These are phyloP conservation scores for Penicillium chermesinum DNA, from an alignment of 495 filamentous ascomycete genomes.

Conservation along the genomic window DNA sequence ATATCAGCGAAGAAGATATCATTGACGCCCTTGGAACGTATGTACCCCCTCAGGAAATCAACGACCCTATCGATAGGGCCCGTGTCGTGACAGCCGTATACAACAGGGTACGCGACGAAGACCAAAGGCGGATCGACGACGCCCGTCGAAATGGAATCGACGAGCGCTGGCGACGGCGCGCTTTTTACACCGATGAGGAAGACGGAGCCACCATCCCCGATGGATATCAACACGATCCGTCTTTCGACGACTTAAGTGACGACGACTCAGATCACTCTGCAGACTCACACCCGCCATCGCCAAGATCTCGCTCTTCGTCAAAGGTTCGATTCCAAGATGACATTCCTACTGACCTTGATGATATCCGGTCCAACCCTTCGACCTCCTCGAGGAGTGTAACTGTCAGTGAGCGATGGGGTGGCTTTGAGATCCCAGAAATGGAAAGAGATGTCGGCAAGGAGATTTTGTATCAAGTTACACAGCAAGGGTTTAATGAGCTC, in stretches of 20 bases:
- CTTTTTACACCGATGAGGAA: conserved; percentile 78
- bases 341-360: conserved; percentile 59
- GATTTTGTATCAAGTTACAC: conserved; percentile 81
- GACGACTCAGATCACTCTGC: conserved; percentile 33
- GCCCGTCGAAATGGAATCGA: conserved; percentile 51
- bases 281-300: conserved; percentile 48
- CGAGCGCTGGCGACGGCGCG: conserved; percentile 66
- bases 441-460: conserved; percentile 83
- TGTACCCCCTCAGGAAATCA: conserved; percentile 38
- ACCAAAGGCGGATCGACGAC: conserved; percentile 35
- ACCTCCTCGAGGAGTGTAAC: conserved; percentile 76
- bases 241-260: conserved; percentile 38
- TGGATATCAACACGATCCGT: conserved; percentile 61
- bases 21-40: conserved; percentile 34
- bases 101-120: conserved; percentile 38
- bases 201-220: conserved; percentile 61
- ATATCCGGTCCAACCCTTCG: conserved; percentile 70
- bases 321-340: conserved; percentile 83
- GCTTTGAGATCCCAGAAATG: conserved; percentile 72
- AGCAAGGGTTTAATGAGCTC: conserved; percentile 88
- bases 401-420: conserved; percentile 70
- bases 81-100: conserved; percentile 38
- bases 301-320: conserved; percentile 75
- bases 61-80: conserved; percentile 34
- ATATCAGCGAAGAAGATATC: conserved; percentile 38